Conservation (phyloP, 345 rosid species). For the Eucalyptus sp. region DNA sequence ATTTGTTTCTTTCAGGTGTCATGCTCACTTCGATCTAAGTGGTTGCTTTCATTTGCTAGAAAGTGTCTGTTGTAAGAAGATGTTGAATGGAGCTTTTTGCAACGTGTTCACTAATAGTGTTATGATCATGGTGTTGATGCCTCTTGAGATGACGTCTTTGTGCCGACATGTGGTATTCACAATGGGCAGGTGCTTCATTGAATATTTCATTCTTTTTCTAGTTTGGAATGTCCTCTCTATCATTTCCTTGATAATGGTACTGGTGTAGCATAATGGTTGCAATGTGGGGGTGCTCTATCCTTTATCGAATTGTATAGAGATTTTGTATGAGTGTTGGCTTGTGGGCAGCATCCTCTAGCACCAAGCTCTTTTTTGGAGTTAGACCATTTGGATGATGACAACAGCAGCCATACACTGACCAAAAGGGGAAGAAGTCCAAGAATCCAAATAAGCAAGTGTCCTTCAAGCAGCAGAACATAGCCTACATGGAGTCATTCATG, state of each 20-base stretch:
- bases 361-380: too few relatives aligned
- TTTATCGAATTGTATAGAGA: accelerated
- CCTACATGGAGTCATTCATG: too few relatives aligned
- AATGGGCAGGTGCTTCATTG: too few relatives aligned
- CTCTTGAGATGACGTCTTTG: not conserved
- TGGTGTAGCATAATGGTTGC: too few relatives aligned
- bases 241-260: not conserved
- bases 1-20: not conserved
- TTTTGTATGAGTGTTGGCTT: too few relatives aligned
- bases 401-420: accelerated
- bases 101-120: accelerated
- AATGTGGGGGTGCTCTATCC: too few relatives aligned
- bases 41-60: not conserved
- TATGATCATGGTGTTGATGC: not conserved
- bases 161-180: accelerated
- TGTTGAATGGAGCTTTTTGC: too few relatives aligned
- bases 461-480: accelerated
- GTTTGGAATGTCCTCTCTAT: not conserved
- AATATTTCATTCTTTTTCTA: not conserved
- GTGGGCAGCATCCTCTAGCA: too few relatives aligned
- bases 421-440: too few relatives aligned
- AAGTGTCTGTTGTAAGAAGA: accelerated
- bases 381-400: accelerated
- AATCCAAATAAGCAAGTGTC: too few relatives aligned
- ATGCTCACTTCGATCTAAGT: accelerated